phyloP scores from a whole-genome alignment of 352 stramenopile species.

The Phytophthora citricola region DNA sequence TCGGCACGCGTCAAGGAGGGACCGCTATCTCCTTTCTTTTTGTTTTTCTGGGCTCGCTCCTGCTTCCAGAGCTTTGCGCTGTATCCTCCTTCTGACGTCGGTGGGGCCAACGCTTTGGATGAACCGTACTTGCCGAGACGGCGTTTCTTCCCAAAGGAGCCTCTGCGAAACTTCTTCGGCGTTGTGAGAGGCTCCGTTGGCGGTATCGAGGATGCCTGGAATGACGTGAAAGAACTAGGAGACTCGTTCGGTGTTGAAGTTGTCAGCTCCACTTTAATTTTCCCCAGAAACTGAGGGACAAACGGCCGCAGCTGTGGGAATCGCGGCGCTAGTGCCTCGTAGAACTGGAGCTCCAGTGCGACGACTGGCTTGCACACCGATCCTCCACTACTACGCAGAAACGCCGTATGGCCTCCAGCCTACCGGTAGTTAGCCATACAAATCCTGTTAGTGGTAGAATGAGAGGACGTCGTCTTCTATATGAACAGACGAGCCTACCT shows the following conservation, averaged over 20 bases:
- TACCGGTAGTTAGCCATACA: slow-evolving; percentile 14
- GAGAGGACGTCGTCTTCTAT: neutral
- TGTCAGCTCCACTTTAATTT: slow-evolving; percentile 64
- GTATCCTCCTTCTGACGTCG: slow-evolving; percentile 44
- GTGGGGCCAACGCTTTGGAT: slow-evolving; percentile 8
- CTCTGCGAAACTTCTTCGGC: slow-evolving; percentile 26
- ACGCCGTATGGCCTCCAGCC: slow-evolving; percentile 79
- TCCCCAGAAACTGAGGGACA: slow-evolving; percentile 72
- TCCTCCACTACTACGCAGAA: slow-evolving; percentile 64
- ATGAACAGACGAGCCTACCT: slow-evolving; percentile 32
- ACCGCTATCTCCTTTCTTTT: slow-evolving; percentile 12
- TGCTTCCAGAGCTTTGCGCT: slow-evolving; percentile 72
- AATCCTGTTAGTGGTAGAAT: slow-evolving; percentile 4
- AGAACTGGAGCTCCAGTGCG: slow-evolving; percentile 77
- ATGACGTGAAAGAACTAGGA: slow-evolving; percentile 7
- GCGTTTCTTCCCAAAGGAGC: slow-evolving; percentile 47
- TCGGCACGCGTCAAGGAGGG: slow-evolving; percentile 19
- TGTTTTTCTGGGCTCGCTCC: slow-evolving; percentile 41
- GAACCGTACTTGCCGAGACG: slow-evolving; percentile 35
- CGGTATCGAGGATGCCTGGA: slow-evolving; percentile 8
- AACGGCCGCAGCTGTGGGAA: slow-evolving; percentile 72
- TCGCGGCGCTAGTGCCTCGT: slow-evolving; percentile 55
- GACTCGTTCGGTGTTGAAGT: slow-evolving; percentile 14
- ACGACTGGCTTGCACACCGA: slow-evolving; percentile 84
- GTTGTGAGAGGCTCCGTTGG: slow-evolving; percentile 11